Evolutionary conservation across 345 rosid genomes (phyloP).

Genomic region (Erucastrum elatum): DNA sequence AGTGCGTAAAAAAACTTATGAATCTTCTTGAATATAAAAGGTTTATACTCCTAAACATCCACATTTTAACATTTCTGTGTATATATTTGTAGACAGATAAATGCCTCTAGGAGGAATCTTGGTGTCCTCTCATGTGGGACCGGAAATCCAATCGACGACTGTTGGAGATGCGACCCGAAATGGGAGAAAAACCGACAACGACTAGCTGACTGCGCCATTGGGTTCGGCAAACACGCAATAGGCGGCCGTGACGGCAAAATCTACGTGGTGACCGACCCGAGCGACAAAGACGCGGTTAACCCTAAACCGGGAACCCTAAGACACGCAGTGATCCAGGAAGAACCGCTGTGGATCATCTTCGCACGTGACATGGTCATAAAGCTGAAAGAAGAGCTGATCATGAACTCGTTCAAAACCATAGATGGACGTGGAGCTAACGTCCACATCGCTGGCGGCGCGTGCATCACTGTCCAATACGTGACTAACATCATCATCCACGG

Average conservation of each 20-base stretch:
- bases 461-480: slow-evolving; percentile 63
- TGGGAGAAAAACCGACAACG: slow-evolving; percentile 60
- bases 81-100: slow-evolving; percentile 45
- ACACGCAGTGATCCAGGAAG: slow-evolving; percentile 56
- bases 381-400: slow-evolving; percentile 54
- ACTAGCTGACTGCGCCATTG: slow-evolving; percentile 60
- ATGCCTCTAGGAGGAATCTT: slow-evolving; percentile 63
- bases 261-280: slow-evolving; percentile 53
- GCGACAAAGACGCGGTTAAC: slow-evolving; percentile 51
- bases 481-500: slow-evolving; percentile 63
- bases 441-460: slow-evolving; percentile 62
- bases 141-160: slow-evolving; percentile 66
- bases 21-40: too few relatives aligned
- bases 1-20: slow-evolving; percentile 31
- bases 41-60: not conserved
- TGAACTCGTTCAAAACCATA: slow-evolving; percentile 67
- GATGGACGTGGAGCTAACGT: slow-evolving; percentile 62
- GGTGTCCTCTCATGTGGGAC: slow-evolving; percentile 64
- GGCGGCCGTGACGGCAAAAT: slow-evolving; percentile 69
- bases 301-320: slow-evolving; percentile 66
- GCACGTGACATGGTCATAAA: slow-evolving; percentile 61
- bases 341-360: slow-evolving; percentile 67
- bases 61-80: slow-evolving; percentile 16
- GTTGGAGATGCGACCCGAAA: slow-evolving; percentile 66
- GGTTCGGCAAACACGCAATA: slow-evolving; percentile 66